A percentile compares a stretch with the other conserved stretches of the same genome.
Conservation (phyloP, 768 basidiomycete genomes). For the Pleurotus salmoneostramineus region DNA sequence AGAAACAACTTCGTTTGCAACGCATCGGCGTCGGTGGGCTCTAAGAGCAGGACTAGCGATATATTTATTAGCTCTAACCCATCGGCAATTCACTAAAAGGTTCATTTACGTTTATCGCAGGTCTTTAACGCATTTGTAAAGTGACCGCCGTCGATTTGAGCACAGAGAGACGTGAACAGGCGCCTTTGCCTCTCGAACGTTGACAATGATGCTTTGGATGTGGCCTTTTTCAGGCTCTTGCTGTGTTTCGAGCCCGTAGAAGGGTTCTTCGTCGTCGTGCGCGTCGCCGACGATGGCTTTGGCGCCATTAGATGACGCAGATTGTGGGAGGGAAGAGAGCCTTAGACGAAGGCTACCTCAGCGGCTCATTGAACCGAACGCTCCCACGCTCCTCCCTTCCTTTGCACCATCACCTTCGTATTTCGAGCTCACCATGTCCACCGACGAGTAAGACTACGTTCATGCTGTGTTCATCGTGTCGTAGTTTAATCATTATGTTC, state of each 20-base stretch:
- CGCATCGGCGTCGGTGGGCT: slow-evolving; percentile 67
- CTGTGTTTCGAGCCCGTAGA: slow-evolving; percentile 9
- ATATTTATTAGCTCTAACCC: slow-evolving; percentile 12
- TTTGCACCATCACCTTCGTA: not conserved
- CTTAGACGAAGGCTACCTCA: not conserved
- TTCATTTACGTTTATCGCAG: slow-evolving; percentile 79
- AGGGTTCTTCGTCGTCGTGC: slow-evolving; percentile 9
- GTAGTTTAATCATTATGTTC: not conserved
- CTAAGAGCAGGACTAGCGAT: slow-evolving; percentile 61
- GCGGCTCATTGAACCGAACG: not conserved
- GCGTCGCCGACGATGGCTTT: slow-evolving; percentile 17
- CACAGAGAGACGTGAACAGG: slow-evolving; percentile 74
- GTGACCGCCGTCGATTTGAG: slow-evolving; percentile 89
- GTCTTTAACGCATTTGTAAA: slow-evolving; percentile 85
- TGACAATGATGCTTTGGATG: slow-evolving; percentile 27
- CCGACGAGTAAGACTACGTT: not conserved
- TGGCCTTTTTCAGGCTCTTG: slow-evolving; percentile 18
- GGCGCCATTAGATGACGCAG: slow-evolving; percentile 4
- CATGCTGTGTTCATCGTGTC: not conserved
- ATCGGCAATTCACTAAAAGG: not conserved
- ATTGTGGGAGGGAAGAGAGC: not conserved
- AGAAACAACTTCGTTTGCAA: slow-evolving; percentile 83
- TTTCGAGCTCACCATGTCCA: not conserved
- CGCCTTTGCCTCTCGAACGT: slow-evolving; percentile 41
- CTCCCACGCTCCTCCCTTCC: not conserved